A percentile compares a stretch with the other conserved stretches of the same genome.
Evolutionary conservation across 2,329 filamentous ascomycete species (phyloP).

Genomic region (Dothidotthia symphoricarpi): DNA sequence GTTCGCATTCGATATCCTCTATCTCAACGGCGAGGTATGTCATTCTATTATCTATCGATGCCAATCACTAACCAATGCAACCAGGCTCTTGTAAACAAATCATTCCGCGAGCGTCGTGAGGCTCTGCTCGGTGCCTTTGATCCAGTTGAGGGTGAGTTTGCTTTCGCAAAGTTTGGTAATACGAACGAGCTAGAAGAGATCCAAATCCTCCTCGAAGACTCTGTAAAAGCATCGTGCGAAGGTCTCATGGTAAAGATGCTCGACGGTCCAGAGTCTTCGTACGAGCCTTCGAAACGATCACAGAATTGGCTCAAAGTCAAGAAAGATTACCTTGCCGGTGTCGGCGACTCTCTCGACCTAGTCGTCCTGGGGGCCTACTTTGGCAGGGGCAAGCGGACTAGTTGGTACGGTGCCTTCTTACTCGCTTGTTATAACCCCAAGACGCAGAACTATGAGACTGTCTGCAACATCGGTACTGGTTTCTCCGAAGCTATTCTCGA

Average conservation of each 20-base stretch:
- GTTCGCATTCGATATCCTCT: conserved; percentile 93
- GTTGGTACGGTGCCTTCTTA: conserved; percentile 92
- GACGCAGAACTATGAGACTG: conserved; percentile 82
- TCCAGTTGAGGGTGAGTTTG: conserved; percentile 83
- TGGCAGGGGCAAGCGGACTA: conserved; percentile 92
- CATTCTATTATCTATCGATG: neutral
- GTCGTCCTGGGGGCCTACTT: conserved; percentile 94
- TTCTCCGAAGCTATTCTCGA: conserved; percentile 95
- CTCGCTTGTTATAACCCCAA: conserved; percentile 86
- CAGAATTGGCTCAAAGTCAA: conserved; percentile 99
- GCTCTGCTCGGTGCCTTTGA: conserved; percentile 71
- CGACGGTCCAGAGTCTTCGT: conserved; percentile 86
- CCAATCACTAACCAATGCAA: conserved; percentile 22
- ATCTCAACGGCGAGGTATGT: conserved; percentile 77
- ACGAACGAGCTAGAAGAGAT: conserved; percentile 91
- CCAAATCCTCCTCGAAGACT: conserved; percentile 86
- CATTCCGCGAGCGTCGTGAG: conserved; percentile 78
- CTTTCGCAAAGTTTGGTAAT: conserved; percentile 83
- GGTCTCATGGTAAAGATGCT: conserved; percentile 99
- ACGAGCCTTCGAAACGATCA: conserved; percentile 93
- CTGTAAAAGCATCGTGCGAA: conserved; percentile 92
- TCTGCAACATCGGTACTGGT: conserved; percentile 98
- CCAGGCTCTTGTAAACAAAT: conserved; percentile 75
- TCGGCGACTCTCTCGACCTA: conserved; percentile 93
- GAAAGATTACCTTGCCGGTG: conserved; percentile 92